Base-by-base conservation (phyloP, 2,329 filamentous ascomycete genomes). In the Sporothrix variecibatus region DNA sequence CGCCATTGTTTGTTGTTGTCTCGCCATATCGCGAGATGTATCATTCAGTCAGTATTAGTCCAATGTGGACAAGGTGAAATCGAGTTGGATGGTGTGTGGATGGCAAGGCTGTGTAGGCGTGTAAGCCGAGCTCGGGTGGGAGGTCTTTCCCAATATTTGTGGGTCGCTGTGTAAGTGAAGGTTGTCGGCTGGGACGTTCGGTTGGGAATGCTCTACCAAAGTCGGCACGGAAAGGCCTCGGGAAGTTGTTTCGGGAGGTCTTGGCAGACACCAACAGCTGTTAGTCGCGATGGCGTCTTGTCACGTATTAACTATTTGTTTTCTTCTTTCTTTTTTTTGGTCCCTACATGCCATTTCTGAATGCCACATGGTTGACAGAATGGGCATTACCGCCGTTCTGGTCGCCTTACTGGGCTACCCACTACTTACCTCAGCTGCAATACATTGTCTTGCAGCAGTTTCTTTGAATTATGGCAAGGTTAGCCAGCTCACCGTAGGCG, bases 111-210 rank as follows among this genome's bases (percentile, higher is more conserved):
- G 43, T 49, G 15, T 49, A 12, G 43, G 15, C 15, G 11, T 49
- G 23, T 3, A 56, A 56, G 51, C 51, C 51, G 51, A 23, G n/a
- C n/a, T 65, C 60, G 60, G 60, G 34, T 65, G 60, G 60, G 60
- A 38, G 17, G n/a, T 8, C 9, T n/a, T 56, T 43, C 9, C 38
- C 4, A 12, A 2, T 1, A 49, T 4, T 34, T 34, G 43, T 20
- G 15, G 43, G 15, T 60, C 6, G 5, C 12, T 11, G 56, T 60
- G n/a, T 34, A 60, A 60, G 56, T 60, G 28, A 28, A 3, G 8
- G 1, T 23, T 26, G 2, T 64, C 31, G 60, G 60, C 7, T 64
- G 60, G 60, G 31, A 40, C 34, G 7, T n/a, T 67, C 64, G 64
- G 64, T 8, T 12, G 40, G 64, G 20, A 26, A 2, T 11, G 2